Base-by-base conservation (phyloP, 306 rosid species). In the Acacia confusa region DNA sequence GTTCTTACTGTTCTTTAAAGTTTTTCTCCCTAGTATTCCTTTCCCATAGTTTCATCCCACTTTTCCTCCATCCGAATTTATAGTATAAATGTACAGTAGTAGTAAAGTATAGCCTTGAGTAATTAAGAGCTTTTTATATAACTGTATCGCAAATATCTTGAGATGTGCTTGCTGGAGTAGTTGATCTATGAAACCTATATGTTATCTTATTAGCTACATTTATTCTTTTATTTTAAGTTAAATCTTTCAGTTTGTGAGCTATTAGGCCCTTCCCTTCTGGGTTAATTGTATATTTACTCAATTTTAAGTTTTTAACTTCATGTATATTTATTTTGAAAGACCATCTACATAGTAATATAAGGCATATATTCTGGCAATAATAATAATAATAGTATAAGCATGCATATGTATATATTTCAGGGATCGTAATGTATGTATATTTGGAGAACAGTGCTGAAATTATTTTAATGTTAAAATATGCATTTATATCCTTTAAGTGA, bases 61-160 rank as follows among this genome's bases (percentile, higher is more conserved):
- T 32, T 32, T 32, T 32, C 34, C 34, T 32, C 4, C 34, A 32
- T 32, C 34, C 34, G 34, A 32, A 32, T 32, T 2, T 32, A 32
- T 32, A 32, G 34, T 32, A 4, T 32, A 72, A 9, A 20, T 67
- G 72, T 69, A 41, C 74, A 40, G 84, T 58, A 24, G 65, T 22
- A 22, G 28, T 50, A 2, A 2, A n/a, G 28, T 75, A 81, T 67
- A 85, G 85, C 67, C 76, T 45, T 66, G 44, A 9, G 36, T 32
- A 58, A 32, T 52, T 41, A 50, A 76, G 82, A 58, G 83, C 69
- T 66, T 72, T 72, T 80, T 67, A 58, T 67, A 72, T 81, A 73
- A 61, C 36, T 53, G 52, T 41, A 72, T 79, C 41, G 67, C 76
- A 28, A 61, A 44, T 72, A 24, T 79, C 60, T 22, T 70, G 72